Evolutionary conservation across 1,284 basidiomycete species (phyloP).

Genomic region (Leccinum discolor): DNA sequence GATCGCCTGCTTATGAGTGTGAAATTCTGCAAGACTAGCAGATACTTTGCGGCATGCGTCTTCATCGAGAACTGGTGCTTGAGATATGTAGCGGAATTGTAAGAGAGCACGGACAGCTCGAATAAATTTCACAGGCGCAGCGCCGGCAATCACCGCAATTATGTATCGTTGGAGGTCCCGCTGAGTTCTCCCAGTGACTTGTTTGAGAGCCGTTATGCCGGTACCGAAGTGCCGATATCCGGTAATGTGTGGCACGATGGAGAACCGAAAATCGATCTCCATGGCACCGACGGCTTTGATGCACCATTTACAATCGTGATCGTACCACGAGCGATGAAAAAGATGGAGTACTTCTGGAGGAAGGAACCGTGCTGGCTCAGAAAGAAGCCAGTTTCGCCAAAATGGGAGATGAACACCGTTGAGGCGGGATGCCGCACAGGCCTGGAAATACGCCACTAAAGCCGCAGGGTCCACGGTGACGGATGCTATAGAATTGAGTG

Average conservation of each 20-base stretch:
- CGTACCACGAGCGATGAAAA: not conserved
- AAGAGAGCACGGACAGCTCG: not conserved
- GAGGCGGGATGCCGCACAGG: not conserved
- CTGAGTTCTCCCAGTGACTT: not conserved
- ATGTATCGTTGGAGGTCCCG: not conserved
- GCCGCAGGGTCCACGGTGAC: not conserved
- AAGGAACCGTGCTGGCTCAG: not conserved
- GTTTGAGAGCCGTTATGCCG: not conserved
- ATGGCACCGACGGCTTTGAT: not conserved
- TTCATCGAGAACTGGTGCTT: not conserved
- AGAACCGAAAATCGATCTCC: not conserved
- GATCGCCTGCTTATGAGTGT: not conserved
- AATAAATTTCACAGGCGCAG: not conserved
- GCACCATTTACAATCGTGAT: not conserved
- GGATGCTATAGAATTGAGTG: not conserved
- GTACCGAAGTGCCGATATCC: not conserved
- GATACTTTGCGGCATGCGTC: not conserved
- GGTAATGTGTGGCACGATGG: not conserved
- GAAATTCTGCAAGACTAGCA: not conserved
- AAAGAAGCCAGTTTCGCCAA: not conserved
- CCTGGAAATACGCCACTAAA: not conserved
- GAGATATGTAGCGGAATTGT: not conserved
- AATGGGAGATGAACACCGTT: not conserved
- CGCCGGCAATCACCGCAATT: not conserved
- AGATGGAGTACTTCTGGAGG: not conserved